A percentile compares a stretch with the other conserved stretches of the same genome.
phyloP scores from a whole-genome alignment of 805 yeast genomes.

The Myxozyma mucilagina region DNA sequence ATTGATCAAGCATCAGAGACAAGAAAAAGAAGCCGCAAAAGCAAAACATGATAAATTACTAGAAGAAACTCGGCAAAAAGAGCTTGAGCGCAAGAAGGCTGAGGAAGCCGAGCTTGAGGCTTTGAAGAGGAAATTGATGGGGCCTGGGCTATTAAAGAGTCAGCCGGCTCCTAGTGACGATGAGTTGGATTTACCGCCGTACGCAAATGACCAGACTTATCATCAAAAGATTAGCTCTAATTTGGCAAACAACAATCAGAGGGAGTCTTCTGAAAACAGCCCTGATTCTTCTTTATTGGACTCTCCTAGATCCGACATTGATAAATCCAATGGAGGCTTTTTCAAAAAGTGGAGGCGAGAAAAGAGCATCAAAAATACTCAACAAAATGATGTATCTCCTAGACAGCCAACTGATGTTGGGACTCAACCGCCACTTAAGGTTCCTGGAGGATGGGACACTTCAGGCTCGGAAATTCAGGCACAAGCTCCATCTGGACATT shows the following conservation, averaged over 20 bases:
- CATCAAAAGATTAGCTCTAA: neutral
- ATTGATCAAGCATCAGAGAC: constrained; percentile 35
- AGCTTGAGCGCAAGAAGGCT: constrained; percentile 9
- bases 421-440: neutral
- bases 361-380: neutral
- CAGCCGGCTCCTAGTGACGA: constrained; percentile 5
- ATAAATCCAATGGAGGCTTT: constrained; percentile 12
- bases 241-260: too few relatives aligned
- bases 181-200: constrained; percentile 20
- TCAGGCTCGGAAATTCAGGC: neutral
- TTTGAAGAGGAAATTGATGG: constrained; percentile 6
- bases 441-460: constrained; percentile 27
- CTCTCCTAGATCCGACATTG: neutral
- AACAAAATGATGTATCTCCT: neutral
- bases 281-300: too few relatives aligned
- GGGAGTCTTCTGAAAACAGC: too few relatives aligned
- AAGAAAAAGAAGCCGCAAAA: constrained; percentile 27
- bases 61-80: constrained; percentile 26
- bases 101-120: constrained; percentile 17
- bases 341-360: constrained; percentile 13
- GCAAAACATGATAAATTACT: constrained; percentile 15
- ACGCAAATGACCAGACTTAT: neutral
- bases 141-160: constrained; percentile 1
- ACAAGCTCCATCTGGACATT: neutral
- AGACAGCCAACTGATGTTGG: neutral